Conservation (phyloP, 805 yeast genomes). For the Teunomyces atbi region DNA sequence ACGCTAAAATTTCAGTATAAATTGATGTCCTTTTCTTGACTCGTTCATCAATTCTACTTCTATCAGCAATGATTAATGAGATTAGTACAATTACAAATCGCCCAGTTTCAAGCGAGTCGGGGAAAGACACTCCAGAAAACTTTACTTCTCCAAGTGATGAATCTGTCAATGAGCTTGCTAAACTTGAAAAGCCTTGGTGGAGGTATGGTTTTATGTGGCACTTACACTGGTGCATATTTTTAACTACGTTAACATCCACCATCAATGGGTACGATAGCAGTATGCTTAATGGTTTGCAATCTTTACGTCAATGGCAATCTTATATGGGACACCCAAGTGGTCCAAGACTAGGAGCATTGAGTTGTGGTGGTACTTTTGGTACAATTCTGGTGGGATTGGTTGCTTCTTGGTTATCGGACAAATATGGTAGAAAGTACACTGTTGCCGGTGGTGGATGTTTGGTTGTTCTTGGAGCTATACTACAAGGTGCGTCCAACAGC, state of each 20-base stretch:
- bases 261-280: constrained; percentile 31
- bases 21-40: background rate
- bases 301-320: constrained; percentile 39
- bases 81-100: background rate
- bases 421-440: constrained; percentile 38
- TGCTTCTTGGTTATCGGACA: constrained; percentile 33
- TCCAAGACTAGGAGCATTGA: constrained; percentile 20
- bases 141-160: background rate
- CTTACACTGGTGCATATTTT: constrained; percentile 37
- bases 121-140: background rate
- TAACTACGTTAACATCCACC: constrained; percentile 46
- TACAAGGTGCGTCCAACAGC: constrained; percentile 35
- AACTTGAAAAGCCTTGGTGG: constrained; percentile 27
- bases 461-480: constrained; percentile 31
- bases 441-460: constrained; percentile 24
- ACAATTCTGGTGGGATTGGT: constrained; percentile 26
- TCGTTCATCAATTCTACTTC: no score
- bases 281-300: constrained; percentile 50
- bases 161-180: constrained; percentile 1
- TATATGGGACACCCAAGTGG: constrained; percentile 31
- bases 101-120: background rate
- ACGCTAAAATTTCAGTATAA: background rate
- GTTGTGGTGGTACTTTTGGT: constrained; percentile 34
- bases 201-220: constrained; percentile 35
- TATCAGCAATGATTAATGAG: background rate